Evolutionary conservation across 1,284 basidiomycete genomes (phyloP), one percentile per base, ranked within the genome.

Genomic region (Meripilus lineatus): DNA sequence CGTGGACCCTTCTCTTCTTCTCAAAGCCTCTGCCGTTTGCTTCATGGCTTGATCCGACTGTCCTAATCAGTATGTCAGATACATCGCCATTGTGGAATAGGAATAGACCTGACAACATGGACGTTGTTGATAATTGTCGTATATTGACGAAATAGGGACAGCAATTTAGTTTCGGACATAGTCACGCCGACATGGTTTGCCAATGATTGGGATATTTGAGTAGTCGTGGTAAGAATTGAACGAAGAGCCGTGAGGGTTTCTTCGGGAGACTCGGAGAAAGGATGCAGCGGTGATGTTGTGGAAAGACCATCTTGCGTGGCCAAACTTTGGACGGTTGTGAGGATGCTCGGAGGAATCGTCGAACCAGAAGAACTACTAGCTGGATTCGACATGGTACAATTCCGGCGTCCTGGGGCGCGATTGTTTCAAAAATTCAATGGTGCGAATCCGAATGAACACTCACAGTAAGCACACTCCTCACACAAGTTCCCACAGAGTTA

Each of bases 71-170:
- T 57, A 50, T 48, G 40, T 55, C 44, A 44, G 35, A 42, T 40
- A 17, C 17, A 37, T 45, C 42, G 40, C 37, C 21, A 40, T 45
- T 52, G 41, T 18, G 21, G 30, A 10, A 34, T 45, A 26, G 18
- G 25, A 22, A 21, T 20, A 32, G 23, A 11, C 22, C 70, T 67
- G 57, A 81, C 78, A 52, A 69, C 63, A 51, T 76, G 67, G 11
- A 77, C 61, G 5, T 67, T 62, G 48, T 75, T 66, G 18, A 72
- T 70, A 7, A 81, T 72, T 6, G 67, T 57, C 0, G 81, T 70
- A 45, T 82, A 75, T 54, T 87, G 80, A 17, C 81, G 74, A 53
- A 85, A 68, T 22, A 79, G 65, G 8, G 83, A 84, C 21, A 84
- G 67, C 7, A 84, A 68, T 52, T 84, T 87, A 10, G 79, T 71